phyloP scores from a whole-genome alignment of 768 basidiomycete genomes.

The Daedaleopsis nitida region DNA sequence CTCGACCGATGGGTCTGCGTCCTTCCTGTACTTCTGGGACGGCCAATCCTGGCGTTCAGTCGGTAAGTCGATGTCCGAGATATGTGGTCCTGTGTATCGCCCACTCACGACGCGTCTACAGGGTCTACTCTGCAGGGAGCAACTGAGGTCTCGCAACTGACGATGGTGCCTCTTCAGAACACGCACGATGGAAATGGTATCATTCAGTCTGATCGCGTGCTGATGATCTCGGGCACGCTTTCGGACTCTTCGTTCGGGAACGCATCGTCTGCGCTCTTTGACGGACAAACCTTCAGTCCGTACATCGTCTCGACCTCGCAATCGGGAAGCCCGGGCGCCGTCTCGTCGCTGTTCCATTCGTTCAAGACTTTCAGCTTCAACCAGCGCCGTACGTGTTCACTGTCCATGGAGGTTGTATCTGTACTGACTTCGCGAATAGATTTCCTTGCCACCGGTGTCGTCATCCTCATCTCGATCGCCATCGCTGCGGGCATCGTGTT shows the following conservation, averaged over 20 bases:
- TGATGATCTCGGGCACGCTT: constrained; percentile 84
- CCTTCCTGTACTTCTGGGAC: constrained; percentile 87
- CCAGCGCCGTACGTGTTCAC: constrained; percentile 57
- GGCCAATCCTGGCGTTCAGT: constrained; percentile 73
- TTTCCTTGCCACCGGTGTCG: constrained; percentile 88
- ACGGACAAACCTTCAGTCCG: constrained; percentile 80
- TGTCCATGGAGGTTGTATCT: background rate
- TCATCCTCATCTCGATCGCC: constrained; percentile 96
- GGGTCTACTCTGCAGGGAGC: constrained; percentile 56
- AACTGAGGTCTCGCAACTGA: constrained; percentile 77
- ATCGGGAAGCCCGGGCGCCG: constrained; percentile 61
- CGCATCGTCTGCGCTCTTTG: constrained; percentile 84
- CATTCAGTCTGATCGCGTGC: constrained; percentile 83
- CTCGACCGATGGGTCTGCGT: constrained; percentile 55
- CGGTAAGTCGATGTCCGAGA: constrained; percentile 41
- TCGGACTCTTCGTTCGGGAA: constrained; percentile 71
- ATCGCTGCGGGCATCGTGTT: constrained; percentile 94
- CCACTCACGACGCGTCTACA: constrained; percentile 27
- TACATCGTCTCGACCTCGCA: constrained; percentile 72
- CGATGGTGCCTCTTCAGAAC: constrained; percentile 86
- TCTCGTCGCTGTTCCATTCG: constrained; percentile 82
- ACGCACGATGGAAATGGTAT: constrained; percentile 70
- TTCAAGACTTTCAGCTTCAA: constrained; percentile 74
- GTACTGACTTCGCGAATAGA: constrained; percentile 44
- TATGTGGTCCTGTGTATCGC: background rate